phyloP scores from a whole-genome alignment of 1,284 basidiomycete species.

The Sporisorium sorghi region DNA sequence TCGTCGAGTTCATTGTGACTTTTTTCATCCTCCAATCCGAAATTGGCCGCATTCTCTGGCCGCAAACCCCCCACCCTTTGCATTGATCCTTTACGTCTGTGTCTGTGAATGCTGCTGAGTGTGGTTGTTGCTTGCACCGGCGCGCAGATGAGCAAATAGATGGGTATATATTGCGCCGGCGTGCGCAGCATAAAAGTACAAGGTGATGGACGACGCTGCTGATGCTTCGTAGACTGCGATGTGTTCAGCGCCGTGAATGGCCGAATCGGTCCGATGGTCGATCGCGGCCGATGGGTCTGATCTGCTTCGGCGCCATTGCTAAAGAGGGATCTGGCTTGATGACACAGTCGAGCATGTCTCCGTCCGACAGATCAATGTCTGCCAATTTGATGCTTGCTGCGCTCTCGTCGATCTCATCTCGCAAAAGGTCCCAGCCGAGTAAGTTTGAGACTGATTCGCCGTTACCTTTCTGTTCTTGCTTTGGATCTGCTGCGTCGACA shows the following conservation, averaged over 20 bases:
- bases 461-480: not conserved
- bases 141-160: not conserved
- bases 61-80: conserved; percentile 7
- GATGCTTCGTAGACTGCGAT: not conserved
- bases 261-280: conserved; percentile 19
- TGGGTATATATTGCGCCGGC: conserved; percentile 5
- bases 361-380: conserved; percentile 33
- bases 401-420: conserved; percentile 34
- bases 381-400: conserved; percentile 45
- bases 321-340: conserved; percentile 41
- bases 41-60: conserved; percentile 19
- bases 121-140: not conserved
- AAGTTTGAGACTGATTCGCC: conserved; percentile 7
- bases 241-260: conserved; percentile 15
- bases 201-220: not conserved
- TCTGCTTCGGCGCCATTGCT: conserved; percentile 18
- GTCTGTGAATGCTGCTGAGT: not conserved
- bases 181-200: conserved; percentile 3
- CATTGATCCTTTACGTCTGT: not conserved
- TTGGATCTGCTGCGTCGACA: conserved; percentile 13
- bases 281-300: conserved; percentile 19
- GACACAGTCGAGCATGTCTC: conserved; percentile 53
- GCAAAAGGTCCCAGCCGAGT: conserved; percentile 25
- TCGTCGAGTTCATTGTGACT: conserved; percentile 26
- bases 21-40: conserved; percentile 30